phyloP scores from a whole-genome alignment of 208 protist species.

The Leishmania braziliensis region DNA sequence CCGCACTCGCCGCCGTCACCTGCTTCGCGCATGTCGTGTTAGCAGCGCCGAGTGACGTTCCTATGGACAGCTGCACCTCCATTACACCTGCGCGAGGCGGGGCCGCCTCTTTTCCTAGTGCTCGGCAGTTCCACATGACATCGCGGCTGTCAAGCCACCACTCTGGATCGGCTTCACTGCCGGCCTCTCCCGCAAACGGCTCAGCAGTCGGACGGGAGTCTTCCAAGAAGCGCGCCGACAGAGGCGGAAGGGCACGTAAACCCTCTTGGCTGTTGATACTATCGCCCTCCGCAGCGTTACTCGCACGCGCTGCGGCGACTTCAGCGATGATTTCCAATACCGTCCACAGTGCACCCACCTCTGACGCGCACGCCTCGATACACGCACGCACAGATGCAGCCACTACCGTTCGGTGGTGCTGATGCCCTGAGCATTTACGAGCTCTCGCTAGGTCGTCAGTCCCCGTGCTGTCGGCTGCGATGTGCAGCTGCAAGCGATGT shows the following conservation, averaged over 20 bases:
- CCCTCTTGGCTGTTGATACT: not conserved
- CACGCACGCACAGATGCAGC: slow-evolving; percentile 10
- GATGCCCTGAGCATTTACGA: not conserved
- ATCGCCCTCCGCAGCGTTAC: too few species aligned
- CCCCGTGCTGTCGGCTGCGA: not conserved
- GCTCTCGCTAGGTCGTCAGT: not conserved
- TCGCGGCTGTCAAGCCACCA: slow-evolving; percentile 19
- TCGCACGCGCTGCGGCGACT: not conserved
- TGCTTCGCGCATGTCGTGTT: not conserved
- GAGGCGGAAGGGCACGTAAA: not conserved
- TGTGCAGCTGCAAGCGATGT: not conserved
- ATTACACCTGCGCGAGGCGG: slow-evolving; percentile 21
- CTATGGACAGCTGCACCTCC: slow-evolving; percentile 8
- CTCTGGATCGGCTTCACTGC: not conserved
- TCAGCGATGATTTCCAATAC: slow-evolving; percentile 7
- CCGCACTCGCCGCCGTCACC: not conserved
- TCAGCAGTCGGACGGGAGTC: not conserved
- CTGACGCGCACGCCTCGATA: not conserved
- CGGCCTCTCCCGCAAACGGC: not conserved
- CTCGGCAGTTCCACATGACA: slow-evolving; percentile 19
- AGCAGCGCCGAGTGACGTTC: not conserved
- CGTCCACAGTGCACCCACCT: slow-evolving; percentile 27
- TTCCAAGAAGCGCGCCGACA: not conserved
- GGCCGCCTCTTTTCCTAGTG: slow-evolving; percentile 18
- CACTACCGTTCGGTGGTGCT: not conserved